These are phyloP conservation scores for Strigomonas culicis DNA, from an alignment of 208 protist species.

Conservation along the genomic window DNA sequence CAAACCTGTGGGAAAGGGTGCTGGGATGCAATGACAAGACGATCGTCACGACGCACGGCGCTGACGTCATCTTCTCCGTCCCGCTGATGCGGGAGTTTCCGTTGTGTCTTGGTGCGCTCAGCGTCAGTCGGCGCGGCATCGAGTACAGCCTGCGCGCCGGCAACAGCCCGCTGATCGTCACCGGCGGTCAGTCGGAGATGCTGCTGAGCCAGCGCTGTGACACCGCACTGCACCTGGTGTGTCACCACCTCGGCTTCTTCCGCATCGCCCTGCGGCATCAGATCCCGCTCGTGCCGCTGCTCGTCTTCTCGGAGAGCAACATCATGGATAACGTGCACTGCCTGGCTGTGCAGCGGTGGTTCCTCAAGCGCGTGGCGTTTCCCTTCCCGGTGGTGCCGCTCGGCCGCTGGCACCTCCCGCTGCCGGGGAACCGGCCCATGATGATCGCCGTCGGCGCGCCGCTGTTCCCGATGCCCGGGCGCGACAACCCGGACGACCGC, in stretches of 20 bases:
- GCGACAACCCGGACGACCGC: constrained; percentile 27
- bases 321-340: constrained; percentile 60
- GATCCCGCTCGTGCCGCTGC: constrained; percentile 53
- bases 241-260: constrained; percentile 69
- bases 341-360: constrained; percentile 44
- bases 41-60: constrained; percentile 45
- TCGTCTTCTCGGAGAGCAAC: constrained; percentile 66
- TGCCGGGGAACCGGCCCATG: constrained; percentile 34
- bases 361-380: constrained; percentile 52
- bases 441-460: constrained; percentile 61
- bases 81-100: constrained; percentile 63
- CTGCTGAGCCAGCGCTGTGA: constrained; percentile 28
- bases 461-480: constrained; percentile 32
- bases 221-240: constrained; percentile 66
- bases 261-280: constrained; percentile 43
- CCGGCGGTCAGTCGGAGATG: constrained; percentile 79
- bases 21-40: constrained; percentile 32
- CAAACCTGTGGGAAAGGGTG: constrained; percentile 30
- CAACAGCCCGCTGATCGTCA: constrained; percentile 60
- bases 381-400: constrained; percentile 55
- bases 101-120: constrained; percentile 30
- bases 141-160: constrained; percentile 34
- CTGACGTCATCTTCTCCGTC: constrained; percentile 59
- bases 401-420: constrained; percentile 48
- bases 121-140: constrained; percentile 43